Percentiles rank a stretch among this genome's conserved stretches.
phyloP scores from a whole-genome alignment of 1,284 basidiomycete genomes.

The Fomitopsis betulina region DNA sequence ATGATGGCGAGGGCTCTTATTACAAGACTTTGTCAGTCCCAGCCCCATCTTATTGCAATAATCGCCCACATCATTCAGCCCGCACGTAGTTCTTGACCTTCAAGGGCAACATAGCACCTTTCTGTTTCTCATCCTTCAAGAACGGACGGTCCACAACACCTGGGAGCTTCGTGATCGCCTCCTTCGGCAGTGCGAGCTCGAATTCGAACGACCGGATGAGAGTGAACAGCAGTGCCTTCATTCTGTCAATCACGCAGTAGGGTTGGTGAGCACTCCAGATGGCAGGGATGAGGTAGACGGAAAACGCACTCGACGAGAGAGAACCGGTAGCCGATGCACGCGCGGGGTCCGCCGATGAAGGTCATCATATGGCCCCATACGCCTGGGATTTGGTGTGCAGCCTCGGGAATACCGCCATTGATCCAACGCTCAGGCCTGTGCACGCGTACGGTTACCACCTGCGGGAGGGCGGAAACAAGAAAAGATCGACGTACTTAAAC shows the following conservation, averaged over 20 bases:
- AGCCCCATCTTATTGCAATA: not conserved
- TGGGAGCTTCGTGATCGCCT: slow-evolving; percentile 15
- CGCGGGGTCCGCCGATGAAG: slow-evolving; percentile 55
- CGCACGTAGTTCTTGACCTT: slow-evolving; percentile 9
- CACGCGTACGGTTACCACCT: not conserved
- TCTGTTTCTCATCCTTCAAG: slow-evolving; percentile 4
- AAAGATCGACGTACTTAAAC: slow-evolving; percentile 35
- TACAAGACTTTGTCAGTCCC: too few relatives aligned
- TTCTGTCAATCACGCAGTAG: slow-evolving; percentile 20
- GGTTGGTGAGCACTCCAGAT: not conserved
- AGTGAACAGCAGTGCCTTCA: slow-evolving; percentile 52
- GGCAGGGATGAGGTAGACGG: not conserved
- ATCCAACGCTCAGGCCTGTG: slow-evolving; percentile 54
- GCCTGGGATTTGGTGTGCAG: slow-evolving; percentile 44
- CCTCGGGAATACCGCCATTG: slow-evolving; percentile 36
- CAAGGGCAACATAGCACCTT: slow-evolving; percentile 17
- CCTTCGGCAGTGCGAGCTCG: slow-evolving; percentile 40
- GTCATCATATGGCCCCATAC: slow-evolving; percentile 47
- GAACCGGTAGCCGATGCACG: slow-evolving; percentile 33
- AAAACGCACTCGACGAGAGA: slow-evolving; percentile 2
- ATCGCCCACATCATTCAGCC: not conserved
- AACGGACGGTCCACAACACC: slow-evolving; percentile 17
- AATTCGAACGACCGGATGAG: slow-evolving; percentile 55
- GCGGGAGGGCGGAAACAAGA: not conserved
- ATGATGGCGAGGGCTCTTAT: too few relatives aligned